phyloP scores from a whole-genome alignment of 352 stramenopile genomes.

The Phytophthora tubulina region DNA sequence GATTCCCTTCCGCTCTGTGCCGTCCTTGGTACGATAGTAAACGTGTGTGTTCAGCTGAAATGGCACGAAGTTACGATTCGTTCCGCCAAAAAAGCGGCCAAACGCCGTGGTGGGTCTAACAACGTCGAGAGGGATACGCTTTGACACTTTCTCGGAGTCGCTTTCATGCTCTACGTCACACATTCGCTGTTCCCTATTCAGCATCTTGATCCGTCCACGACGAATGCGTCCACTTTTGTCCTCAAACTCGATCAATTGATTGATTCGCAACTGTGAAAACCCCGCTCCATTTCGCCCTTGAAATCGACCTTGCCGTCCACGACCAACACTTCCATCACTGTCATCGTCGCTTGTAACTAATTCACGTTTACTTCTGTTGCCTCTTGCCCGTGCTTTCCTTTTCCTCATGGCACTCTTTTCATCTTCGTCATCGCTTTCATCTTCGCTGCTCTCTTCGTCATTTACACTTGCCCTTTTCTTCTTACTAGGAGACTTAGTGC shows the following conservation, averaged over 20 bases:
- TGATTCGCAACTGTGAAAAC: conserved; percentile 48
- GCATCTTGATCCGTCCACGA: conserved; percentile 54
- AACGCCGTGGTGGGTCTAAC: conserved; percentile 47
- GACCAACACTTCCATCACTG: conserved; percentile 22
- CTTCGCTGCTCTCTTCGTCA: conserved; percentile 26
- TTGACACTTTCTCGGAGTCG: conserved; percentile 56
- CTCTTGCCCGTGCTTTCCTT: conserved; percentile 42
- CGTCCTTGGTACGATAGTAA: conserved; percentile 62
- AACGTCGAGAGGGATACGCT: conserved; percentile 49
- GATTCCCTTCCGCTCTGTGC: conserved; percentile 59
- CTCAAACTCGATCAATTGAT: conserved; percentile 67
- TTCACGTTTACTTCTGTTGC: conserved; percentile 44
- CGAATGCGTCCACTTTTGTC: conserved; percentile 55
- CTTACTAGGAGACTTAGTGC: conserved; percentile 16
- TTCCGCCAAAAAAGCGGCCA: conserved; percentile 44
- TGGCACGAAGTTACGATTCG: conserved; percentile 29
- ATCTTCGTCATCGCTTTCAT: conserved; percentile 28
- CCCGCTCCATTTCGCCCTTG: conserved; percentile 13
- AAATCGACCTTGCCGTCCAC: conserved; percentile 10
- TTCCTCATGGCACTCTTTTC: conserved; percentile 35
- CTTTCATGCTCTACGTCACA: conserved; percentile 78
- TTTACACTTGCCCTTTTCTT: conserved; percentile 24
- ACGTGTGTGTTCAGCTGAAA: conserved; percentile 61
- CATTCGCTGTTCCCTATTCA: conserved; percentile 51
- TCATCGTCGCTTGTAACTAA: conserved; percentile 51